phyloP scores from a whole-genome alignment of 2,329 filamentous ascomycete species.

The Ophiostoma ips region DNA sequence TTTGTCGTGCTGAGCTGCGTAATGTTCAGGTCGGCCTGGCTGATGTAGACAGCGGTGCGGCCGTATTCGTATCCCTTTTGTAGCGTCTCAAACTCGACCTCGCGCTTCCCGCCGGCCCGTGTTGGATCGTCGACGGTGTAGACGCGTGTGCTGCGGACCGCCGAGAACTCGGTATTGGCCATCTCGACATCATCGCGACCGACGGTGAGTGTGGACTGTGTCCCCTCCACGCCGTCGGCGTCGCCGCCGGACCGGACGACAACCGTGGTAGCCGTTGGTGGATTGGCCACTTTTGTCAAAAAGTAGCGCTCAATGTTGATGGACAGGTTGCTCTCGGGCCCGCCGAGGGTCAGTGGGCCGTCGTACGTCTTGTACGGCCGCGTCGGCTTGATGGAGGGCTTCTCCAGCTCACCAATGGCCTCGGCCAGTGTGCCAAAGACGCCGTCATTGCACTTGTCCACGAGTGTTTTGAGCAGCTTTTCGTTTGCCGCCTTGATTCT shows the following conservation, averaged over 20 bases:
- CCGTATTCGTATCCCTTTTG: conserved; percentile 95
- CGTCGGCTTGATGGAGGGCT: conserved; percentile 62
- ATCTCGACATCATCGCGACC: conserved; percentile 35
- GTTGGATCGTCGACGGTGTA: conserved; percentile 70
- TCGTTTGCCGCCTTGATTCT: conserved; percentile 54
- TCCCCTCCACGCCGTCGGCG: conserved; percentile 28
- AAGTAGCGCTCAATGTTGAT: conserved; percentile 89
- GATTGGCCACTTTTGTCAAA: conserved; percentile 62
- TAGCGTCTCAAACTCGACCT: conserved; percentile 68
- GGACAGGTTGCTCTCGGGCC: conserved; percentile 57
- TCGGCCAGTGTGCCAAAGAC: conserved; percentile 73
- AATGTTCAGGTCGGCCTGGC: conserved; percentile 70
- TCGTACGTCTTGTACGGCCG: conserved; percentile 67
- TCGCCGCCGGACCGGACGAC: conserved; percentile 38
- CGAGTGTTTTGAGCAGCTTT: conserved; percentile 46
- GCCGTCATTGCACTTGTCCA: conserved; percentile 52
- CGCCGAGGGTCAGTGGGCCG: conserved; percentile 66
- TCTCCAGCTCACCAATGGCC: conserved; percentile 66
- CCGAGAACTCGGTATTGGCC: conserved; percentile 38
- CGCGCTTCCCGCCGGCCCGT: conserved; percentile 63
- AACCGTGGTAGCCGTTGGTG: conserved; percentile 66
- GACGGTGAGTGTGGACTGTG: conserved; percentile 38
- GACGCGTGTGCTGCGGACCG: conserved; percentile 61
- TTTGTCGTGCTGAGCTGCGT: conserved; percentile 72
- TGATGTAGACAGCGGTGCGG: conserved; percentile 79